Percentiles rank a stretch among this genome's conserved stretches.
Conservation (phyloP, 805 yeast genomes). For the Suhomyces prunicola region DNA sequence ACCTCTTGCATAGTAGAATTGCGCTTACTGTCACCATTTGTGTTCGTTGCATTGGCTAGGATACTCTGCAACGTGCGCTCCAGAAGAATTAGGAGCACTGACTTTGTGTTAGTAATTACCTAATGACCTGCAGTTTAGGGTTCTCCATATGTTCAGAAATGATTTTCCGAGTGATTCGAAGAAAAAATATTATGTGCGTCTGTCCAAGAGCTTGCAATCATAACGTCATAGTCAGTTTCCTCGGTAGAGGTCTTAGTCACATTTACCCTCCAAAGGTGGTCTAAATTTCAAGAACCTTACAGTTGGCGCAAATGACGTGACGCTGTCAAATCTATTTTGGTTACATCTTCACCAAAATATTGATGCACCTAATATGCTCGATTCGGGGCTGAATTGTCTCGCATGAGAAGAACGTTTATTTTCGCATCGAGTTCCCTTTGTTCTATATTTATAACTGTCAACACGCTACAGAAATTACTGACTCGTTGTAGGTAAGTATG, state of each 20-base stretch:
- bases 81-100: background rate
- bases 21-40: background rate
- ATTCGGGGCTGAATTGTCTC: background rate
- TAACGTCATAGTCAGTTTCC: background rate
- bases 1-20: background rate
- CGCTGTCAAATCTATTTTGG: background rate
- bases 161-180: background rate
- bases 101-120: background rate
- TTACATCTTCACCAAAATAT: background rate
- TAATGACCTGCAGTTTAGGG: background rate
- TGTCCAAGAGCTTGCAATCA: background rate
- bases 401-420: background rate
- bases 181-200: background rate
- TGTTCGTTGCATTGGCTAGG: background rate
- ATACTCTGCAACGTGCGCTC: background rate
- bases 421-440: background rate
- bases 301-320: background rate
- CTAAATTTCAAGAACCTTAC: background rate
- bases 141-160: background rate
- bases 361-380: background rate
- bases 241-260: background rate
- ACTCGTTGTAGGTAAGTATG: background rate
- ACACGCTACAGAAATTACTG: background rate
- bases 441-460: background rate
- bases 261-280: background rate